These are phyloP conservation scores for Venturia carpophila DNA, from an alignment of 2,329 filamentous ascomycete genomes.

Conservation along the genomic window DNA sequence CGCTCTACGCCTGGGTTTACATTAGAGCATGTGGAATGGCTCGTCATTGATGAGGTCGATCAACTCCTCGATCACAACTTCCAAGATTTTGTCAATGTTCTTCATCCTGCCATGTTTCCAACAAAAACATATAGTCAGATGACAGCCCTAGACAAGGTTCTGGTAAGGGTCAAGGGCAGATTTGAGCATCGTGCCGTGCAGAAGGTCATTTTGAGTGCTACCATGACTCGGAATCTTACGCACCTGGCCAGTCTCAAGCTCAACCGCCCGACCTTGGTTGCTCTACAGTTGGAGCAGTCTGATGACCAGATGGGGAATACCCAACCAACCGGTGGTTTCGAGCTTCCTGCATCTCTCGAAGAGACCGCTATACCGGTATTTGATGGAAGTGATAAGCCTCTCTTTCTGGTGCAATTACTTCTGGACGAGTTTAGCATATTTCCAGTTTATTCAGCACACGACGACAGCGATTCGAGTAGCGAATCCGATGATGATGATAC, in stretches of 20 bases:
- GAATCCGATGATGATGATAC: conserved; percentile 19
- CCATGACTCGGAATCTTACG: conserved; percentile 80
- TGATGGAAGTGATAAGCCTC: conserved; percentile 53
- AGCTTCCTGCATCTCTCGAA: conserved; percentile 47
- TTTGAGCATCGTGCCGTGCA: conserved; percentile 46
- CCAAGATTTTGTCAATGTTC: conserved; percentile 75
- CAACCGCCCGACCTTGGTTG: conserved; percentile 64
- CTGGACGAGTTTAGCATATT: conserved; percentile 22
- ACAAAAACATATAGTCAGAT: conserved; percentile 28
- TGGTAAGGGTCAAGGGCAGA: conserved; percentile 46
- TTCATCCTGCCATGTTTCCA: conserved; percentile 55
- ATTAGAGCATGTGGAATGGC: conserved; percentile 71
- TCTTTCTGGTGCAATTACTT: conserved; percentile 76
- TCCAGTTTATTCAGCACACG: conserved; percentile 22
- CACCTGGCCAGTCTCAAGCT: conserved; percentile 68
- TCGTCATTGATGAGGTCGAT: conserved; percentile 90
- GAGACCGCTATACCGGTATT: conserved; percentile 44
- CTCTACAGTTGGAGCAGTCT: conserved; percentile 45
- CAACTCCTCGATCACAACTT: conserved; percentile 86
- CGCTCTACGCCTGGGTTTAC: conserved; percentile 75
- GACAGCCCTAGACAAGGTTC: conserved; percentile 27
- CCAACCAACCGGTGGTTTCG: conserved; percentile 34
- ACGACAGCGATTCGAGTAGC: conserved; percentile 25
- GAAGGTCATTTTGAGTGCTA: conserved; percentile 85
- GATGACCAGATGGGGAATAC: conserved; percentile 24